Evolutionary conservation across 192 early-diverging fungal species (phyloP).

Genomic region (Backusella macrospora): DNA sequence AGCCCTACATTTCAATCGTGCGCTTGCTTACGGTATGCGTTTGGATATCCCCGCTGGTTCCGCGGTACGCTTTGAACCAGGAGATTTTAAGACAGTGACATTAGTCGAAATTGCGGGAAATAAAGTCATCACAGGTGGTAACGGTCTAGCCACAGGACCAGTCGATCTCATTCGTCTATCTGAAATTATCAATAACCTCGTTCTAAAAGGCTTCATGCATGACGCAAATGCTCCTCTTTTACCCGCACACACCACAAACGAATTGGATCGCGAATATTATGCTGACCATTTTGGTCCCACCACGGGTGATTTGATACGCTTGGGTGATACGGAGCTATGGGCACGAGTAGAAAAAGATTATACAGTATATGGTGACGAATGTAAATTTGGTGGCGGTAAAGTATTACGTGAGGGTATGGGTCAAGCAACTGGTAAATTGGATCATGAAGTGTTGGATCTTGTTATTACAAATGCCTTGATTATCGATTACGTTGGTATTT

Average conservation of each 20-base stretch:
- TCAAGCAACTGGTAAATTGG: constrained; percentile 65
- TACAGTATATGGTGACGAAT: constrained; percentile 93
- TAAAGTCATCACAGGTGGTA: constrained; percentile 83
- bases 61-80: constrained; percentile 95
- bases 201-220: constrained; percentile 64
- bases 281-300: constrained; percentile 94
- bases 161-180: constrained; percentile 57
- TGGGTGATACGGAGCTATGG: constrained; percentile 86
- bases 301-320: constrained; percentile 82
- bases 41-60: constrained; percentile 95
- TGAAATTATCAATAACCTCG: constrained; percentile 56
- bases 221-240: constrained; percentile 54
- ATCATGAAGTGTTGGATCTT: constrained; percentile 81
- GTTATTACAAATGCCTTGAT: constrained; percentile 96
- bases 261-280: constrained; percentile 81
- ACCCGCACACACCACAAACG: constrained; percentile 48
- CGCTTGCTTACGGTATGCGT: constrained; percentile 79
- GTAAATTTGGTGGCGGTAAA: constrained; percentile 96
- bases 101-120: constrained; percentile 85
- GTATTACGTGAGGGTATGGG: constrained; percentile 97
- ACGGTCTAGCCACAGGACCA: constrained; percentile 74
- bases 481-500: constrained; percentile 92
- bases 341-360: constrained; percentile 88
- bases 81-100: constrained; percentile 84
- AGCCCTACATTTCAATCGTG: constrained; percentile 80